phyloP scores from a whole-genome alignment of 2,329 filamentous ascomycete genomes.

The Apiospora arundinis region DNA sequence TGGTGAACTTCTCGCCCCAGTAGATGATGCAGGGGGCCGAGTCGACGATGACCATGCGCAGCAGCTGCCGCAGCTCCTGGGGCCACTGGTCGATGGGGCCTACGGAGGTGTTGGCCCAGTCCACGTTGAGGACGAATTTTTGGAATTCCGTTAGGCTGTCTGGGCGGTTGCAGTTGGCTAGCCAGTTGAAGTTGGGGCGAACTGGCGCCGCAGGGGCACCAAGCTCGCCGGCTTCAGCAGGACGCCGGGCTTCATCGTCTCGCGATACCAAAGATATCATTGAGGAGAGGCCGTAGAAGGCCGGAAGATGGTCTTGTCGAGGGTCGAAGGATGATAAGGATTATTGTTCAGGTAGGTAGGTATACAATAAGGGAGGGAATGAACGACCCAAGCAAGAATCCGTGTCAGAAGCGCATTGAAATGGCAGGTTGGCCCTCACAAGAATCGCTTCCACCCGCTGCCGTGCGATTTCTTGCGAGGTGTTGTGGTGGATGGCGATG shows the following conservation, averaged over 20 bases:
- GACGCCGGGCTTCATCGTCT: constrained; percentile 39
- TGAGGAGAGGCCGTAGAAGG: constrained; percentile 4
- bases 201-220: background rate
- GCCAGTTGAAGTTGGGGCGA: constrained; percentile 33
- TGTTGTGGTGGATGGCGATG: constrained; percentile 2
- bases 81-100: constrained; percentile 49
- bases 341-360: background rate
- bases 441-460: background rate
- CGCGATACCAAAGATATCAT: constrained; percentile 46
- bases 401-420: constrained; percentile 1
- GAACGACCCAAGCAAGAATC: background rate
- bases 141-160: constrained; percentile 31
- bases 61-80: constrained; percentile 45
- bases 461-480: background rate
- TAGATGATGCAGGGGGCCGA: constrained; percentile 43
- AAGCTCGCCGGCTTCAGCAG: background rate
- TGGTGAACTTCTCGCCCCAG: constrained; percentile 40
- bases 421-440: constrained; percentile 9
- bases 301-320: constrained; percentile 1
- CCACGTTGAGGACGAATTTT: constrained; percentile 39
- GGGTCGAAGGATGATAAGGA: background rate
- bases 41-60: constrained; percentile 44
- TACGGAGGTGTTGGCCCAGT: constrained; percentile 50
- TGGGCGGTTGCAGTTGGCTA: constrained; percentile 24
- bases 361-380: background rate